Evolutionary conservation across 129 eudicot species (phyloP), one percentile per base, ranked within the genome.

Genomic region (Flaveria bidentis): DNA sequence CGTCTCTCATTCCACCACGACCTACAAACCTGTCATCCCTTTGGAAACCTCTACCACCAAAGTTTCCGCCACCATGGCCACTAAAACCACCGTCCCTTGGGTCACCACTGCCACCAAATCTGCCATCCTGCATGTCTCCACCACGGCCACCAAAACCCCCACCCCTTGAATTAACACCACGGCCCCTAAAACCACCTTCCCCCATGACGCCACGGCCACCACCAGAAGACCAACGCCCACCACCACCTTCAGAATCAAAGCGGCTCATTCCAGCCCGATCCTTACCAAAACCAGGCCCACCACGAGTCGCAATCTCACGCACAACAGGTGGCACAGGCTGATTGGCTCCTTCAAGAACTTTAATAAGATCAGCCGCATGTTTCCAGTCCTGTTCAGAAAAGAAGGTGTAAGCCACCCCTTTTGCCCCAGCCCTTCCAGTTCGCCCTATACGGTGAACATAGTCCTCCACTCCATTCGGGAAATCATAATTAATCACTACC

Each of bases 381-480:
- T 93, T 93, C 97, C 97, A 90, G 63, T 93, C 98, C 72, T 93
- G 98, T 70, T 93, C 98, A 2, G 93, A 90, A 79, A 93, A 82
- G 72, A 93, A 93, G 6, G 98, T 90, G 55, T 88, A 90, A 0
- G 98, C 82, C 68, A 90, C 76, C 68, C 98, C 98, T 18, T 90
- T 93, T n/a, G 97, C 97, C 74, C 98, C 97, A 52, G 98, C 98
- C 79, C 98, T 85, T 39, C 98, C 98, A 0, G 98, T 93, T 67
- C 98, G 79, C 42, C 98, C 98, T 47, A 93, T 93, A 69, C 98
- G 91, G 63, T 93, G 98, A 44, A 93, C 97, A 64, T 90, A 93
- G 72, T 93, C 98, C 74, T 93, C 98, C 57, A 93, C 85, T 9
- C 98, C 98, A 65, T 84, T 93, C 10, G 97, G 98, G 26, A 93